A percentile compares a stretch with the other conserved stretches of the same genome.
These are phyloP conservation scores for Brassica incana DNA, from an alignment of 345 rosid species.

Conservation along the genomic window DNA sequence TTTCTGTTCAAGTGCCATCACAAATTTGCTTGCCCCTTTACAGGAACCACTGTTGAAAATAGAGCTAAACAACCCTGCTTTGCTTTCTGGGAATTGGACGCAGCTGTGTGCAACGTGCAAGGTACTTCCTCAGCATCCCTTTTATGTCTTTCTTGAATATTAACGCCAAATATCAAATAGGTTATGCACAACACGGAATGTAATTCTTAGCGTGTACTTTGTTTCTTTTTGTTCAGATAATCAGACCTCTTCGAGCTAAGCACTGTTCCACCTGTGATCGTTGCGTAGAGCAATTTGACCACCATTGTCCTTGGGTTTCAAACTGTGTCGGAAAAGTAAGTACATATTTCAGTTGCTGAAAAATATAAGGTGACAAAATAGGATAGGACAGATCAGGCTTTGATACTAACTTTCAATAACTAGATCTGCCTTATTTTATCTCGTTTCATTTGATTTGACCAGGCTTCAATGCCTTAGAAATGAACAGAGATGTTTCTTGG, in stretches of 20 bases:
- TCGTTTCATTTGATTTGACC: conserved; percentile 1
- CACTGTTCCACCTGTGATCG: conserved; percentile 94
- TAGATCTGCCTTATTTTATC: background rate
- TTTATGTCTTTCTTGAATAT: conserved; percentile 7
- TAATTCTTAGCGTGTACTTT: background rate
- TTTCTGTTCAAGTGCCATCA: conserved; percentile 14
- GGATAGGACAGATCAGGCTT: conserved; percentile 3
- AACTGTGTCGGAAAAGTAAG: conserved; percentile 96
- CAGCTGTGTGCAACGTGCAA: conserved; percentile 99
- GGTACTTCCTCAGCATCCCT: conserved; percentile 44
- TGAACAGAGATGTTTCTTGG: conserved; percentile 8
- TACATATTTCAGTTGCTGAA: conserved; percentile 10
- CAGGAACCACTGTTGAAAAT: conserved; percentile 92
- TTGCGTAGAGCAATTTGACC: conserved; percentile 98
- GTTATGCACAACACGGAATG: conserved; percentile 10
- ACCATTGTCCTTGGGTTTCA: conserved; percentile 99
- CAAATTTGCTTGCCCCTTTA: conserved; percentile 17
- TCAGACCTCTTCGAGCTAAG: conserved; percentile 96
- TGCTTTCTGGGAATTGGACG: conserved; percentile 95
- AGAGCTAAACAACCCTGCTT: conserved; percentile 87
- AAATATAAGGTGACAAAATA: background rate
- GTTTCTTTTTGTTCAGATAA: conserved; percentile 54
- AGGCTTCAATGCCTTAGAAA: background rate
- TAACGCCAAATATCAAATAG: background rate
- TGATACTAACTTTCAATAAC: conserved; percentile 9